Evolutionary conservation across 768 basidiomycete species (phyloP).

Genomic region (Sistotremastrum suecicum): DNA sequence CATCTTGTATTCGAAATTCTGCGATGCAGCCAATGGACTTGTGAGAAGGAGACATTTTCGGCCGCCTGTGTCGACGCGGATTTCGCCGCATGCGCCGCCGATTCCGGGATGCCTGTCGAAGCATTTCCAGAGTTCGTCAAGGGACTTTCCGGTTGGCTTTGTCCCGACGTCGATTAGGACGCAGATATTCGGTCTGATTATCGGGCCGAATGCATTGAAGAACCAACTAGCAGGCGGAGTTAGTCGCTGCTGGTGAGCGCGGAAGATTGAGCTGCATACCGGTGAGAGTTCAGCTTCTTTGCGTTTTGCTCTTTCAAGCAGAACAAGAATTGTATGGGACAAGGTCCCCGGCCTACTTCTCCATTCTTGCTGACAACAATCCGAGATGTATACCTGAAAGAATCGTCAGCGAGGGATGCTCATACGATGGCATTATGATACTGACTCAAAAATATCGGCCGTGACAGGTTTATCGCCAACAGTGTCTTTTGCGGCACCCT

Average conservation of each 20-base stretch:
- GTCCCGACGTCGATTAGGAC: constrained; percentile 92
- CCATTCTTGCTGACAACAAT: constrained; percentile 23
- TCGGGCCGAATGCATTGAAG: constrained; percentile 82
- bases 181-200: constrained; percentile 87
- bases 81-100: constrained; percentile 92
- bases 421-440: constrained; percentile 55
- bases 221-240: constrained; percentile 42
- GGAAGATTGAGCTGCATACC: constrained; percentile 74
- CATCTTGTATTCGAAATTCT: constrained; percentile 93
- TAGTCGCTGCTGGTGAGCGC: too few species aligned
- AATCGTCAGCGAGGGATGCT: constrained; percentile 60
- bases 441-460: constrained; percentile 66
- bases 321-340: constrained; percentile 92
- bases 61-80: constrained; percentile 74
- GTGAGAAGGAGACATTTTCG: constrained; percentile 39
- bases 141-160: constrained; percentile 70
- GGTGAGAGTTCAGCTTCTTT: constrained; percentile 93
- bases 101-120: constrained; percentile 88
- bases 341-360: constrained; percentile 61
- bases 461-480: constrained; percentile 63
- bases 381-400: constrained; percentile 61
- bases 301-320: constrained; percentile 89
- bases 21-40: constrained; percentile 86
- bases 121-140: constrained; percentile 92
- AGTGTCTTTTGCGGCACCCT: constrained; percentile 43